These are phyloP conservation scores for Trichoderma harzianum DNA, from an alignment of 2,329 filamentous ascomycete genomes.

Conservation along the genomic window DNA sequence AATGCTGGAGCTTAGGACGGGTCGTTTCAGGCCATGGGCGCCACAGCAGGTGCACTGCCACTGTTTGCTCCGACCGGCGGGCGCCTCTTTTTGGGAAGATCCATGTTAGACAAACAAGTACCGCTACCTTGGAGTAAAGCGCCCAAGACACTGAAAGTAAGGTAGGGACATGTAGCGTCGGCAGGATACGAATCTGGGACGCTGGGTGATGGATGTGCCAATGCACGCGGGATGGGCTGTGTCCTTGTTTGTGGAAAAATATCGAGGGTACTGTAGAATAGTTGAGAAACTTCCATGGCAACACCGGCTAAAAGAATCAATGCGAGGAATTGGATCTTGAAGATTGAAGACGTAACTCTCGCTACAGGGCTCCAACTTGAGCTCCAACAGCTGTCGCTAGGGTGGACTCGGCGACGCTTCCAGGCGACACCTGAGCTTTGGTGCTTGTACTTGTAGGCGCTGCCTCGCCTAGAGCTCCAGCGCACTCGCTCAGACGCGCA, in stretches of 20 bases:
- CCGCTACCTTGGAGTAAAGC: not conserved
- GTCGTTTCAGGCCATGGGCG: constrained; percentile 14
- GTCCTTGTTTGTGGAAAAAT: not conserved
- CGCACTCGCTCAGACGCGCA: not conserved
- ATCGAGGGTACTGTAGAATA: not conserved
- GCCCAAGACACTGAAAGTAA: not conserved
- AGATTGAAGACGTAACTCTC: not conserved
- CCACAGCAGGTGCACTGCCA: constrained; percentile 15
- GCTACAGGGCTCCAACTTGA: not conserved
- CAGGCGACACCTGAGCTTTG: not conserved
- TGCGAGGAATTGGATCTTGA: not conserved
- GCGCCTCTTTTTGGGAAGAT: not conserved
- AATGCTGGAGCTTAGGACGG: not conserved
- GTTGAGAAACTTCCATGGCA: not conserved
- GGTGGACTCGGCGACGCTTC: not conserved
- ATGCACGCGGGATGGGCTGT: not conserved
- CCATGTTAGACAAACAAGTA: not conserved
- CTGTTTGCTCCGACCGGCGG: constrained; percentile 2
- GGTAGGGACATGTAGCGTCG: not conserved
- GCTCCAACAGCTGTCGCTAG: not conserved
- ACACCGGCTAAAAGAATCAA: not conserved
- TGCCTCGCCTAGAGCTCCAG: not conserved
- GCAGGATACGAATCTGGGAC: not conserved
- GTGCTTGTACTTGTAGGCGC: not conserved
- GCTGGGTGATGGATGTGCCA: not conserved